These are phyloP conservation scores for Rhododendron henanense DNA, from an alignment of 148 eudicot genomes.

Conservation along the genomic window DNA sequence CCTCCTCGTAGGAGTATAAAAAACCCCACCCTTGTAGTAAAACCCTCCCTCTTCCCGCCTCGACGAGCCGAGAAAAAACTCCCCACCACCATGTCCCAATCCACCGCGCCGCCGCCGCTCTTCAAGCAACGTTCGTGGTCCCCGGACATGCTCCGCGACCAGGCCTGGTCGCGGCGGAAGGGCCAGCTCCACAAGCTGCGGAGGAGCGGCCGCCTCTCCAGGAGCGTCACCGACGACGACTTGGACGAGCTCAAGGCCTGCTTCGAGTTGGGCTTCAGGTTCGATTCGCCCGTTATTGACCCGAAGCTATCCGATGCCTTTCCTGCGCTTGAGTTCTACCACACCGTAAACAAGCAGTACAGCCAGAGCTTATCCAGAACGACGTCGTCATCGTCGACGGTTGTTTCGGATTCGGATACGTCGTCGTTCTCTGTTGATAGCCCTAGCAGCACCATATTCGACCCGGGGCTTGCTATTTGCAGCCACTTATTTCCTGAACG, in stretches of 20 bases:
- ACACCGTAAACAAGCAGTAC: slow-evolving; percentile 26
- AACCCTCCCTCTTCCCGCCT: neutral
- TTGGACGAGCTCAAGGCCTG: slow-evolving; percentile 41
- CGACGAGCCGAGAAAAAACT: neutral
- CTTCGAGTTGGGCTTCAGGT: slow-evolving; percentile 45
- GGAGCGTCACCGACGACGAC: slow-evolving; percentile 41
- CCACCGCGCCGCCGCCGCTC: slow-evolving; percentile 1
- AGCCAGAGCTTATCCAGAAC: slow-evolving; percentile 17
- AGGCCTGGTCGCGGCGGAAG: slow-evolving; percentile 17
- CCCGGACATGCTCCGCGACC: slow-evolving; percentile 26
- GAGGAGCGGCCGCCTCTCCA: slow-evolving; percentile 13
- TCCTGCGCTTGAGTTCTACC: slow-evolving; percentile 38
- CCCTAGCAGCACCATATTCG: slow-evolving; percentile 15
- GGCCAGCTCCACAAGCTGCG: neutral
- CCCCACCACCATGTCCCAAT: neutral
- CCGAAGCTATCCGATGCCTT: slow-evolving; percentile 29
- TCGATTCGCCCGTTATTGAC: slow-evolving; percentile 24
- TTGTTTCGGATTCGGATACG: slow-evolving; percentile 18
- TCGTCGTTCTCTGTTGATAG: slow-evolving; percentile 8
- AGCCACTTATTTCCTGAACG: too few species aligned
- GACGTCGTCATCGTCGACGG: slow-evolving; percentile 16
- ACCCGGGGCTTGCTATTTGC: too few species aligned
- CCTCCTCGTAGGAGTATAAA: neutral
- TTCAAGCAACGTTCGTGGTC: slow-evolving; percentile 39
- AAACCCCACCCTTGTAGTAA: neutral